phyloP scores from a whole-genome alignment of 2,329 filamentous ascomycete genomes.

The Colletotrichum euphorbiae region DNA sequence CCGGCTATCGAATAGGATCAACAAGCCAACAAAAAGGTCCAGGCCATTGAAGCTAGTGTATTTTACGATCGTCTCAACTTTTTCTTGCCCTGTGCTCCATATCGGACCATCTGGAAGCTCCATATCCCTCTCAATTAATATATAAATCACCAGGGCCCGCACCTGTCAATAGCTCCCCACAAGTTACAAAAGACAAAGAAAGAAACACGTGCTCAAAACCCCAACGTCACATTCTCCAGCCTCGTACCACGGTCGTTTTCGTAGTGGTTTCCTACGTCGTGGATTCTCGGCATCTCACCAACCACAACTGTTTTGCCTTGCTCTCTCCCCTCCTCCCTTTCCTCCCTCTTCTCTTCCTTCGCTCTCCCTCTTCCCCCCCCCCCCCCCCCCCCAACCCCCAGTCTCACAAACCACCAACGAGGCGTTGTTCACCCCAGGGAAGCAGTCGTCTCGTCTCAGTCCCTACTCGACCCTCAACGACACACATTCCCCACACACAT shows the following conservation, averaged over 20 bases:
- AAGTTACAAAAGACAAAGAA: neutral
- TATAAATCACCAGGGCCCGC: neutral
- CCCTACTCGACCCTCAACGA: neutral
- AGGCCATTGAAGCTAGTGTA: neutral
- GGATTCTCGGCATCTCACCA: slow-evolving; percentile 18
- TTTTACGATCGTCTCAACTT: neutral
- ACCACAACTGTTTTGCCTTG: neutral
- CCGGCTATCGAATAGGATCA: too few relatives aligned
- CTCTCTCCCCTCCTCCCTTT: neutral
- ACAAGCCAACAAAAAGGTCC: neutral
- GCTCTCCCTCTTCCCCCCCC: neutral
- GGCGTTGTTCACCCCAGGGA: neutral
- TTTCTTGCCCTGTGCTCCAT: neutral
- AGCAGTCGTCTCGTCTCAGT: too few relatives aligned
- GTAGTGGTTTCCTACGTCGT: slow-evolving; percentile 1
- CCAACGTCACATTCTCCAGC: slow-evolving; percentile 13
- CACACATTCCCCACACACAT: neutral
- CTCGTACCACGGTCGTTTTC: slow-evolving; percentile 1
- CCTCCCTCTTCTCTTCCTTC: neutral
- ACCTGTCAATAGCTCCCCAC: neutral
- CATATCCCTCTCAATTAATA: slow-evolving; percentile 1
- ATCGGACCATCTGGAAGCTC: neutral
- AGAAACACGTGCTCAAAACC: slow-evolving; percentile 6
- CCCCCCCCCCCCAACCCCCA: too few relatives aligned
- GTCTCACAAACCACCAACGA: neutral